Evolutionary conservation across 371 early-diverging fungal genomes (phyloP).

Genomic region (Lichtheimia ornata): DNA sequence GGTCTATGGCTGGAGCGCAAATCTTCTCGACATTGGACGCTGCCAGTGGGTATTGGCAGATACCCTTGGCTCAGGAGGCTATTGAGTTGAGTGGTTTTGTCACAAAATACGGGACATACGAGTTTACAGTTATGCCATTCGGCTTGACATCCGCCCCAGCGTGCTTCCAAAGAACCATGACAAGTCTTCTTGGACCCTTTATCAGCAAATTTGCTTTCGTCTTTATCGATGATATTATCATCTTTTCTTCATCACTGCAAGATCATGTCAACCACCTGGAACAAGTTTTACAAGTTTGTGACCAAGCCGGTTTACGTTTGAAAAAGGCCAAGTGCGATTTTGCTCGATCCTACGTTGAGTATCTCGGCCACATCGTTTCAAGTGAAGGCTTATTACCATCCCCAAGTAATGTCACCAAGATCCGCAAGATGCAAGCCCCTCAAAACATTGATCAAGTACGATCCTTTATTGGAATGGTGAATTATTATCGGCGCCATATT

Average conservation of each 20-base stretch:
- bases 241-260: constrained; percentile 28
- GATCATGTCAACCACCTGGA: constrained; percentile 41
- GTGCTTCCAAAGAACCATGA: constrained; percentile 30
- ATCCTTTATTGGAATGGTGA: constrained; percentile 29
- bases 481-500: constrained; percentile 39
- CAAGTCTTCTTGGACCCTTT: background rate
- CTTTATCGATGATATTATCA: constrained; percentile 53
- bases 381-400: constrained; percentile 18
- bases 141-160: constrained; percentile 42
- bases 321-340: constrained; percentile 23
- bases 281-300: constrained; percentile 29
- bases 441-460: constrained; percentile 10
- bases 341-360: background rate
- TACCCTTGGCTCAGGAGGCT: constrained; percentile 15
- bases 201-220: constrained; percentile 26
- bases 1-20: constrained; percentile 21
- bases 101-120: constrained; percentile 35
- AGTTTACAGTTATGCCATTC: constrained; percentile 54
- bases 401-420: constrained; percentile 1
- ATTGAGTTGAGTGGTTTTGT: constrained; percentile 42
- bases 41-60: constrained; percentile 48
- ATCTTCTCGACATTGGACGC: constrained; percentile 33
- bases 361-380: constrained; percentile 30
- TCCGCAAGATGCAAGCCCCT: constrained; percentile 7
- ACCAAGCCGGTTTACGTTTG: constrained; percentile 26